Evolutionary conservation across 163 green algal genomes (phyloP), one percentile per base, ranked within the genome.

Genomic region (Prototheca wickerhamii): DNA sequence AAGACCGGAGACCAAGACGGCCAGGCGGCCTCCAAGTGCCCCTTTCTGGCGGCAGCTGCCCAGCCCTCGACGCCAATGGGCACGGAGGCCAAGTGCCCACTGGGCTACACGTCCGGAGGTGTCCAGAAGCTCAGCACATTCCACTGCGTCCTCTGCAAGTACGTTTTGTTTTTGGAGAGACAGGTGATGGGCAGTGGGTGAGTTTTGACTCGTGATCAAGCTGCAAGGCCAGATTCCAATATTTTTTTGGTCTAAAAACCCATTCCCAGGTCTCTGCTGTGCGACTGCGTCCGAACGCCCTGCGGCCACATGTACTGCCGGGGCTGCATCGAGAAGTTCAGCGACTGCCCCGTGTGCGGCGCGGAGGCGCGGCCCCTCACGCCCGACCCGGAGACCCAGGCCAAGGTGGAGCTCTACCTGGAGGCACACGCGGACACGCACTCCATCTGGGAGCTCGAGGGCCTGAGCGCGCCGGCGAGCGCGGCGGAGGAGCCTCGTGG

Each of bases 61-160:
- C 37, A 33, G 37, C 23, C 32, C 43, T 35, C 53, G 12, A 37
- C 53, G 53, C 29, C 53, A 30, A 8, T n/a, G 28, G 53, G 30
- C 53, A 37, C 23, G 10, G 29, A 54, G 5, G 66, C 63, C 2
- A 67, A 58, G 7, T 82, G 75, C 37, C 75, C 75, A 4, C 54
- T 81, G 44, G 75, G 75, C 4, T 82, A 78, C 57, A 64, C 56
- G 17, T 42, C n/a, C 40, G 29, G 31, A 10, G 28, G n/a, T 2
- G 23, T 50, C 15, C 75, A 67, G n/a, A 60, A 30, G 54, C 61
- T 81, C 40, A 68, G 55, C 18, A 42, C 57, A 26, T 62, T 81
- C 25, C 75, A 82, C 50, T 82, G 75, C 49, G 29, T 72, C 0
- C 55, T 82, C 23, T 82, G 75, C 75, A 73, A 73, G 58, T 72